A percentile compares a stretch with the other conserved stretches of the same genome.
Evolutionary conservation across 73 alveolate genomes (phyloP).

Genomic region (Paramecium primaurelia): DNA sequence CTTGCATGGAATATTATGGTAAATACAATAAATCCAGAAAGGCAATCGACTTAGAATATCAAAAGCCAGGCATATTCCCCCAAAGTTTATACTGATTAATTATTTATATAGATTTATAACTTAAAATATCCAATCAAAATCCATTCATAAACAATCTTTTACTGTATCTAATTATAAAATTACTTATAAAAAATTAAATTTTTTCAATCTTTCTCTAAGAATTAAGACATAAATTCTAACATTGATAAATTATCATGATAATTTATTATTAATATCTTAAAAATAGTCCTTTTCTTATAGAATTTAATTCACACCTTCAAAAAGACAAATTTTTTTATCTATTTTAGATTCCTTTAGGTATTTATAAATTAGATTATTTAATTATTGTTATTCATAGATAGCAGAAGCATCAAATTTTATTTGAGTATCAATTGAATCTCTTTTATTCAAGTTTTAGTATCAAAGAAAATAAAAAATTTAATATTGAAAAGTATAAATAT

Average conservation of each 20-base stretch:
- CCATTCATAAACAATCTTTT: not conserved
- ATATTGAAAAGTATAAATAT: not conserved
- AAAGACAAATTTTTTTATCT: too few species aligned
- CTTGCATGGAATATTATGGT: conserved; percentile 59
- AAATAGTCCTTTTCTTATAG: too few species aligned
- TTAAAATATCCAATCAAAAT: not conserved
- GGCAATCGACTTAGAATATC: conserved; percentile 54
- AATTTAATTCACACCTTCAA: not conserved
- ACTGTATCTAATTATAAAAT: not conserved
- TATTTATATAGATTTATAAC: not conserved
- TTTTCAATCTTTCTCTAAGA: not conserved
- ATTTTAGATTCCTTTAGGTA: not conserved
- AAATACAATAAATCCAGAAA: conserved; percentile 57
- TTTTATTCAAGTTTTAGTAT: not conserved
- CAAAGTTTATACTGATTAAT: not conserved
- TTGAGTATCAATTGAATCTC: not conserved
- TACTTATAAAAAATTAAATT: not conserved
- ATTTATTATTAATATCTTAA: too few species aligned
- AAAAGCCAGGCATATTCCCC: not conserved
- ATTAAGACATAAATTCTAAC: not conserved
- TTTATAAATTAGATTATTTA: not conserved
- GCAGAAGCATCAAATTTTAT: not conserved
- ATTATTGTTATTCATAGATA: not conserved
- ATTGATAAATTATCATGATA: too few species aligned
- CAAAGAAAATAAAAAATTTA: not conserved